Conservation (phyloP, 1,284 basidiomycete genomes). For the Trametes pubescens region DNA sequence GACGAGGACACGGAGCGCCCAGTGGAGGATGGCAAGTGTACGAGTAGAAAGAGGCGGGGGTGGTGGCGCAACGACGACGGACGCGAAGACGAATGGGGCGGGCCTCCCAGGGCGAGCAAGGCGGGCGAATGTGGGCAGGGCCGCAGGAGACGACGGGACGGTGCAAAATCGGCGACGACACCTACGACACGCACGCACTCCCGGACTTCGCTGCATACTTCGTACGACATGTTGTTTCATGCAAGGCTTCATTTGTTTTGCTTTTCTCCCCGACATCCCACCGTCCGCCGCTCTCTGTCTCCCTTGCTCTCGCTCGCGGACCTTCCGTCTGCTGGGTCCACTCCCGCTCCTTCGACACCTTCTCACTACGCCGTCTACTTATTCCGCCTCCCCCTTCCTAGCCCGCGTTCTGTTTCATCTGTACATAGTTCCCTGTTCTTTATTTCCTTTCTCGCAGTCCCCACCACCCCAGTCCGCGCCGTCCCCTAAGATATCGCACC, state of each 20-base stretch:
- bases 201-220: slow-evolving; percentile 37
- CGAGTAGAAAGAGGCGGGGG: slow-evolving; percentile 18
- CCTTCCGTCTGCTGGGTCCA: neutral
- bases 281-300: slow-evolving; percentile 16
- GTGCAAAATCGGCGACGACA: slow-evolving; percentile 31
- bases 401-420: neutral
- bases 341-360: slow-evolving; percentile 11
- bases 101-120: slow-evolving; percentile 5
- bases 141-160: slow-evolving; percentile 17
- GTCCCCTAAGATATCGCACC: slow-evolving; percentile 22
- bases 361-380: slow-evolving; percentile 4
- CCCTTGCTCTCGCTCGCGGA: slow-evolving; percentile 1
- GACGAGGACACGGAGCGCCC: slow-evolving; percentile 21
- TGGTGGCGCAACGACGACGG: slow-evolving; percentile 9
- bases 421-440: slow-evolving; percentile 13
- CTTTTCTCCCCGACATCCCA: slow-evolving; percentile 15
- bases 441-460: slow-evolving; percentile 9
- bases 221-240: slow-evolving; percentile 33
- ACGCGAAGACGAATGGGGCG: neutral
- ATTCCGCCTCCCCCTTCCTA: neutral
- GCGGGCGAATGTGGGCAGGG: slow-evolving; percentile 5
- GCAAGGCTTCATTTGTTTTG: slow-evolving; percentile 29
- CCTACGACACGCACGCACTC: slow-evolving; percentile 33
- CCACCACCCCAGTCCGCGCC: slow-evolving; percentile 16
- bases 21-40: slow-evolving; percentile 28